Evolutionary conservation across 345 rosid genomes (phyloP), one percentile per base, ranked within the genome.

Genomic region (Populus nigra): DNA sequence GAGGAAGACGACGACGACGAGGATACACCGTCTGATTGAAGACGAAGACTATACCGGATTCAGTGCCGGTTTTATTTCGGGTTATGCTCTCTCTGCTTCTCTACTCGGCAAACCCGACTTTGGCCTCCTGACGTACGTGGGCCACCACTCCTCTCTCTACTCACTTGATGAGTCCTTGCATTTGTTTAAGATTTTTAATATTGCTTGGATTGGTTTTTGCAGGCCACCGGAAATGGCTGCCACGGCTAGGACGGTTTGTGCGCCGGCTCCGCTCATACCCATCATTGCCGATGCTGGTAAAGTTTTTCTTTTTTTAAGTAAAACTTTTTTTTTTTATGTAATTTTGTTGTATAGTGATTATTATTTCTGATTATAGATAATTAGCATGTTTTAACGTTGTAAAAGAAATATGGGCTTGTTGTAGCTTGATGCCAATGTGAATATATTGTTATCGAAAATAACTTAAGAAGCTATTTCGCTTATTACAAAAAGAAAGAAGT

Each of bases 141-240:
- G 6, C 49, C 70, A 27, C 45, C 8, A 16, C 11, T 65, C n/a
- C 61, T 69, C 29, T 23, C 63, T 49, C 70, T 15, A 13, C 15
- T 47, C 50, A 47, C 0, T 33, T 33, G 35, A 33, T 0, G 35
- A 33, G 35, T 33, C 4, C 36, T 33, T 15, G 25, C 45, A 15
- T 9, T 71, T 16, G 15, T 45, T 43, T 2, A 4, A 55, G 62
- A 16, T 16, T 55, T 16, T 55, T 55, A 12, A 23, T 23, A 22
- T 61, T n/a, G 17, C 13, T 10, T 49, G 62, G 16, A 18, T 66
- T 69, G 31, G 50, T 69, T 69, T 35, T 69, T 69, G 5, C 72
- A 78, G 90, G 72, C 89, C 84, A 17, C 86, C 90, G 69, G 89
- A 89, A 73, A 87, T 88, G 90, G 89, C 89, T 0, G 86, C 87